Evolutionary conservation across 805 yeast genomes (phyloP).

Genomic region (Saccharomycopsis javanensis): DNA sequence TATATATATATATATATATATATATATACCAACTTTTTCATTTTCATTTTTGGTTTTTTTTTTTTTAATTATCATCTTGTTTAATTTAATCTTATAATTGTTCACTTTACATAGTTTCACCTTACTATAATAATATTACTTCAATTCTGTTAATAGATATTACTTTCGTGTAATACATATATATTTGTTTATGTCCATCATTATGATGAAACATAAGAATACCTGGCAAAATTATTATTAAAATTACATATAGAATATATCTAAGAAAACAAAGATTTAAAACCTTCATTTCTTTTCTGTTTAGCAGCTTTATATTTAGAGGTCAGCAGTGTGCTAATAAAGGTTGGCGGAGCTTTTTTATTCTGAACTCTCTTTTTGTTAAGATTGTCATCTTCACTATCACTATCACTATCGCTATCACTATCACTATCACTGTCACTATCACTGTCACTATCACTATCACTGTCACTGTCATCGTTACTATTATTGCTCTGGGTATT

Average conservation of each 20-base stretch:
- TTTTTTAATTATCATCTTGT: background rate
- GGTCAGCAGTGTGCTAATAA: background rate
- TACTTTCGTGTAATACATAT: background rate
- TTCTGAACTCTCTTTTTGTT: constrained; percentile 1
- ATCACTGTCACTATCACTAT: constrained; percentile 18
- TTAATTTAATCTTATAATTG: background rate
- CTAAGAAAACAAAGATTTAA: background rate
- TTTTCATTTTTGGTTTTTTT: background rate
- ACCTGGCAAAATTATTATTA: too few relatives aligned
- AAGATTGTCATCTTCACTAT: background rate
- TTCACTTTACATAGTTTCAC: background rate
- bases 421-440: constrained; percentile 12
- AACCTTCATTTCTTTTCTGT: background rate
- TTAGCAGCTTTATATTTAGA: background rate
- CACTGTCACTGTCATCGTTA: constrained; percentile 1
- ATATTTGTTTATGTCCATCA: too few relatives aligned
- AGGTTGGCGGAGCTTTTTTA: constrained; percentile 3
- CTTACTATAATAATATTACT: background rate
- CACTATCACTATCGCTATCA: constrained; percentile 1
- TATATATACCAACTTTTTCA: background rate
- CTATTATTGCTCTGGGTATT: background rate
- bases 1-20: background rate
- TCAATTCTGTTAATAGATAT: background rate
- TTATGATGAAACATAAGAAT: too few relatives aligned
- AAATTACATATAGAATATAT: background rate